These are phyloP conservation scores for Neofusicoccum kwambonambiense DNA, from an alignment of 2,329 filamentous ascomycete species.

Conservation along the genomic window DNA sequence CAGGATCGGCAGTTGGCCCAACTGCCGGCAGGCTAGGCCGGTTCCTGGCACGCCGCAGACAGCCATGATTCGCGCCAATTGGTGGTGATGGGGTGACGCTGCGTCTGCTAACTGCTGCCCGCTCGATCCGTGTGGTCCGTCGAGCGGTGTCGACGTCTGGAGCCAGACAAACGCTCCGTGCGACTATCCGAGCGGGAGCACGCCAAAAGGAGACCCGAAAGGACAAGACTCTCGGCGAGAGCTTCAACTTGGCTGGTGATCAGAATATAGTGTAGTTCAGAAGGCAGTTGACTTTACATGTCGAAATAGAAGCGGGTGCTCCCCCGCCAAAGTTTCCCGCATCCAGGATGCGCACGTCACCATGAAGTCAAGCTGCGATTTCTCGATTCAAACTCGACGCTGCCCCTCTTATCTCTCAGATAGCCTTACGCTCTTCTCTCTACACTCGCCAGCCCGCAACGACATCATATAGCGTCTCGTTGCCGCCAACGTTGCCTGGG, in stretches of 20 bases:
- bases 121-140: not conserved
- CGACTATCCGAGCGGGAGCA: too few relatives aligned
- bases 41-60: not conserved
- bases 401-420: too few relatives aligned
- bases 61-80: not conserved
- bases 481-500: slow-evolving; percentile 57
- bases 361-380: not conserved
- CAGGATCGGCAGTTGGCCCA: slow-evolving; percentile 4
- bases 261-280: too few relatives aligned
- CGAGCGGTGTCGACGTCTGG: too few relatives aligned
- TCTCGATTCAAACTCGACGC: not conserved
- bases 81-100: not conserved
- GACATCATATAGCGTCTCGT: slow-evolving; percentile 47
- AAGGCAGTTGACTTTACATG: too few relatives aligned
- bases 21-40: slow-evolving; percentile 6
- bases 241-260: too few relatives aligned
- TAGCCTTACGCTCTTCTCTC: too few relatives aligned
- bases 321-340: too few relatives aligned
- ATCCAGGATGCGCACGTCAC: not conserved
- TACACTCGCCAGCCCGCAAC: slow-evolving; percentile 40
- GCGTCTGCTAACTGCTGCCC: not conserved
- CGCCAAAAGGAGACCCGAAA: too few relatives aligned
- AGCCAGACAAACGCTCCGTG: too few relatives aligned
- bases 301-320: too few relatives aligned
- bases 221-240: too few relatives aligned